Evolutionary conservation across 2,329 filamentous ascomycete genomes (phyloP).

Genomic region (Amylocarpus encephaloides): DNA sequence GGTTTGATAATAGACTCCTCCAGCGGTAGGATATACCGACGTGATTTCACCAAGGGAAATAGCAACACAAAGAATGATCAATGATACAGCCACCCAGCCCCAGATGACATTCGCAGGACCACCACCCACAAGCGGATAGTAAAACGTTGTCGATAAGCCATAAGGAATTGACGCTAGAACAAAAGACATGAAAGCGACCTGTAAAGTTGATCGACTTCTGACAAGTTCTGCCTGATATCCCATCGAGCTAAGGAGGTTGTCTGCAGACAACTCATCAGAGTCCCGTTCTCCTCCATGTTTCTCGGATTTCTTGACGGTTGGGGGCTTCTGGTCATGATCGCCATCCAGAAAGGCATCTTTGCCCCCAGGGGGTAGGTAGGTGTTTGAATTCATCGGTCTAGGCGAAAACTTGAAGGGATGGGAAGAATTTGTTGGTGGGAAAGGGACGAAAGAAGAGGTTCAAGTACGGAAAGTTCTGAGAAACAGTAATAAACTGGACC

Average conservation of each 20-base stretch:
- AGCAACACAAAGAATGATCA: conserved; percentile 65
- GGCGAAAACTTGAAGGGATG: too few species aligned
- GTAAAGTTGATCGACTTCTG: conserved; percentile 59
- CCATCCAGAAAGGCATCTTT: too few species aligned
- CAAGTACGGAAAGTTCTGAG: too few species aligned
- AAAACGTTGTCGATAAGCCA: conserved; percentile 56
- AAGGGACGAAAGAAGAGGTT: too few species aligned
- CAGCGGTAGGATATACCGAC: conserved; percentile 65
- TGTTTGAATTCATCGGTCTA: too few species aligned
- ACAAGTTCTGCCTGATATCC: conserved; percentile 61
- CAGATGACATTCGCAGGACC: conserved; percentile 66
- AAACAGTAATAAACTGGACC: too few species aligned
- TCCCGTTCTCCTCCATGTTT: too few species aligned
- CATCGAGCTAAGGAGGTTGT: conserved; percentile 56
- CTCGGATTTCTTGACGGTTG: too few species aligned
- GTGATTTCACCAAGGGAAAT: conserved; percentile 67
- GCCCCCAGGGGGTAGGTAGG: too few species aligned
- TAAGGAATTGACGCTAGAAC: conserved; percentile 70
- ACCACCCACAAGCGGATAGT: conserved; percentile 60
- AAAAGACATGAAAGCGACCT: conserved; percentile 71
- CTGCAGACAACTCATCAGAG: conserved; percentile 36
- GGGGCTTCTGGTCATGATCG: too few species aligned
- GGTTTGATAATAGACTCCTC: conserved; percentile 71
- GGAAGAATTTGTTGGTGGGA: too few species aligned
- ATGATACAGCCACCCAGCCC: conserved; percentile 64